Evolutionary conservation across 129 eudicot species (phyloP).

Genomic region (Cynara cardunculus): DNA sequence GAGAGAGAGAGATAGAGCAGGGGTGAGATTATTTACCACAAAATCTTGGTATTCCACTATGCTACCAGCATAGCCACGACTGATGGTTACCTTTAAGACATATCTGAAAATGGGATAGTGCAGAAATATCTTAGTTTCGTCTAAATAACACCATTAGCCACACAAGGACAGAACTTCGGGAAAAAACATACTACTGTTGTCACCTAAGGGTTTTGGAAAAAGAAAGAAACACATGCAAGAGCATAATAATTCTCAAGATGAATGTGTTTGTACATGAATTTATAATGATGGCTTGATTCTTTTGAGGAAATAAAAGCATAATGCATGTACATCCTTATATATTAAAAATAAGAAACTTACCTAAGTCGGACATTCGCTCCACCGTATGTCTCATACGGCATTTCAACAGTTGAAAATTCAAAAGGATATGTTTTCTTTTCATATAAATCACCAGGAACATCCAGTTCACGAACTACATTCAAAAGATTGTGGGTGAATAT

Average conservation of each 20-base stretch:
- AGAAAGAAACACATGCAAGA: not conserved
- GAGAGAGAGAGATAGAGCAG: not conserved
- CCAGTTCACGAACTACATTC: conserved; percentile 90
- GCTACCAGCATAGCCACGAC: conserved; percentile 94
- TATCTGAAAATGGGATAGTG: conserved; percentile 52
- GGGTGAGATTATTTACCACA: conserved; percentile 44
- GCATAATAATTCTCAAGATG: not conserved
- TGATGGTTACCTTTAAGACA: conserved; percentile 85
- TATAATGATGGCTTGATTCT: not conserved
- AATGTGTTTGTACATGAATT: not conserved
- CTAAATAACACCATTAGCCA: not conserved
- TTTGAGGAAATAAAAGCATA: not conserved
- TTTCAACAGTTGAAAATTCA: conserved; percentile 93
- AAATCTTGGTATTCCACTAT: conserved; percentile 87
- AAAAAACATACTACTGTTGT: not conserved
- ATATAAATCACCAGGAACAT: conserved; percentile 97
- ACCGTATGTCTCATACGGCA: conserved; percentile 96
- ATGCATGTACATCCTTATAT: not conserved
- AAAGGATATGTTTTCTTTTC: conserved; percentile 90
- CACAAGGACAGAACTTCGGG: not conserved
- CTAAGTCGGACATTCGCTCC: conserved; percentile 96
- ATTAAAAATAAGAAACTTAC: conserved; percentile 29
- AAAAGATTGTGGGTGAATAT: not conserved
- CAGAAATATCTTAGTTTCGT: not conserved
- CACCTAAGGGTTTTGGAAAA: not conserved